phyloP scores from a whole-genome alignment of 495 filamentous ascomycete species.

The Hypoxylon subgilvum region DNA sequence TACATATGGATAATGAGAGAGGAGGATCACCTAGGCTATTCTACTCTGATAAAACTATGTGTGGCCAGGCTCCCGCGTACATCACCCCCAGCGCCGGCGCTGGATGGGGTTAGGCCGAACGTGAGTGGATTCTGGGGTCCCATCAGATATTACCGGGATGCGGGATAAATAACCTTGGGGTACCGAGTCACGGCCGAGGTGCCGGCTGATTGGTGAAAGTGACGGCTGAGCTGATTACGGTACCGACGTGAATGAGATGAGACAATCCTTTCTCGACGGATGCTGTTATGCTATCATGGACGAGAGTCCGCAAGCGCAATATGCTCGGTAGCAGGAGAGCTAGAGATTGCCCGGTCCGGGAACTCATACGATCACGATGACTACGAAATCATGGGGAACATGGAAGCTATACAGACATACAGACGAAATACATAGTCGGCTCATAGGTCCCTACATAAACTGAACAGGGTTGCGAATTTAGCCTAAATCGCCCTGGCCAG shows the following conservation, averaged over 20 bases:
- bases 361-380: neutral
- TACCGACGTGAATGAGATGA: too few relatives aligned
- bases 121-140: slow-evolving; percentile 13
- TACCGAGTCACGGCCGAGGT: slow-evolving; percentile 29
- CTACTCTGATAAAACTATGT: slow-evolving; percentile 10
- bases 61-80: neutral
- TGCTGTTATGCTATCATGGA: too few relatives aligned
- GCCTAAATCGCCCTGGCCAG: slow-evolving; percentile 35
- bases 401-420: neutral
- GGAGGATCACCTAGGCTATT: slow-evolving; percentile 7
- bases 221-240: too few relatives aligned
- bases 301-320: too few relatives aligned
- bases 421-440: neutral
- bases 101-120: slow-evolving; percentile 1
- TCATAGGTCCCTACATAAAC: neutral
- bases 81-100: slow-evolving; percentile 7
- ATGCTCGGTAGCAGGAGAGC: too few relatives aligned
- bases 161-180: slow-evolving; percentile 35
- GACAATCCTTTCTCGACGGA: too few relatives aligned
- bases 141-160: slow-evolving; percentile 30
- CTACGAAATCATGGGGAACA: slow-evolving; percentile 18
- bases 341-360: too few relatives aligned
- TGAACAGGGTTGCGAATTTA: slow-evolving; percentile 31
- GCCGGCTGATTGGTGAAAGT: slow-evolving; percentile 19
- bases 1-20: slow-evolving; percentile 1